Conservation (phyloP, 73 alveolate genomes). For the Paraurostyla sp. region DNA sequence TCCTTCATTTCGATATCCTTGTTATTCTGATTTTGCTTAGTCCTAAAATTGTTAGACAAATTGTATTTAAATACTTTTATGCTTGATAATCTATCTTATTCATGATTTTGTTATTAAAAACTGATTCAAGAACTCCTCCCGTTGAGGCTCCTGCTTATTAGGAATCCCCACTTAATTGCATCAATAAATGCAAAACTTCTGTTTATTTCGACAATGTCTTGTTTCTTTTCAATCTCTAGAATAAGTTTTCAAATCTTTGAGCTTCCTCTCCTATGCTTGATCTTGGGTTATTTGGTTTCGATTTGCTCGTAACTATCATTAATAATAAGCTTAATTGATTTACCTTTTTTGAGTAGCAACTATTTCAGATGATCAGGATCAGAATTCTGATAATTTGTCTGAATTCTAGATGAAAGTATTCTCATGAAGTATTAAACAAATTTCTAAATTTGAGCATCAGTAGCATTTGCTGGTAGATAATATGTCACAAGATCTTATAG, state of each 20-base stretch:
- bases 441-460: constrained; percentile 46
- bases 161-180: constrained; percentile 5
- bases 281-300: constrained; percentile 32
- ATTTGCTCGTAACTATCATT: constrained; percentile 28
- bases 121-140: constrained; percentile 40
- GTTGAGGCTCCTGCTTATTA: neutral
- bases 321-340: too few species aligned
- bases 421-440: constrained; percentile 53
- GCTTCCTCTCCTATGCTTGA: constrained; percentile 47
- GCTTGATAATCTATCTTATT: constrained; percentile 27
- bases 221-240: neutral
- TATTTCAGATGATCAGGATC: constrained; percentile 3
- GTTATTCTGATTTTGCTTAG: neutral
- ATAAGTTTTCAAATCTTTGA: constrained; percentile 17
- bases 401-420: constrained; percentile 61
- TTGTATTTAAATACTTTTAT: neutral
- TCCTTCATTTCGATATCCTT: constrained; percentile 42
- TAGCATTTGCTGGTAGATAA: neutral
- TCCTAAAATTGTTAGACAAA: neutral
- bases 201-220: neutral
- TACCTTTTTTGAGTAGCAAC: constrained; percentile 16
- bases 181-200: constrained; percentile 7
- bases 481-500: constrained; percentile 24
- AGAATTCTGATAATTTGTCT: constrained; percentile 35
- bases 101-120: constrained; percentile 15